Evolutionary conservation across 495 filamentous ascomycete genomes (phyloP).

Genomic region (Pseudoneurospora amorphoporcata): DNA sequence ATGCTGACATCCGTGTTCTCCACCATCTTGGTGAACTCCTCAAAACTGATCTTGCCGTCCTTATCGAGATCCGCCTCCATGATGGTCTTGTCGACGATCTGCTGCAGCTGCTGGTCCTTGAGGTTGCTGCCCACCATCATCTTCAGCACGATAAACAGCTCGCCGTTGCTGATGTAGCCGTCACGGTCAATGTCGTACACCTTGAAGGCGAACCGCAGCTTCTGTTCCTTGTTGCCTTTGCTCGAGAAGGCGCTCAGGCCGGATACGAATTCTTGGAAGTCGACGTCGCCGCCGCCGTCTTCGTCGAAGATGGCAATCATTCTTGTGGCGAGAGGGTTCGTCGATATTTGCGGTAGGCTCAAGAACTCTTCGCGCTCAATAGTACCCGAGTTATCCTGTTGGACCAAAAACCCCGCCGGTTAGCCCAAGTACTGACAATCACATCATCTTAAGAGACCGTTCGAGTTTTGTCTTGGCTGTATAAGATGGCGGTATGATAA

Average conservation of each 20-base stretch:
- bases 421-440: neutral
- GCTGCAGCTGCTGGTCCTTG: conserved; percentile 97
- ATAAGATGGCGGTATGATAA: neutral
- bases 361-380: conserved; percentile 99
- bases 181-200: conserved; percentile 99
- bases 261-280: conserved; percentile 98
- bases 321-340: conserved; percentile 93
- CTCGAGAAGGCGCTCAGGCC: conserved; percentile 90
- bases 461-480: neutral
- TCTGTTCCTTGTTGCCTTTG: conserved; percentile 99
- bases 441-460: neutral
- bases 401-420: neutral
- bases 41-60: conserved; percentile 98
- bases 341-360: conserved; percentile 91
- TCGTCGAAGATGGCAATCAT: conserved; percentile 99
- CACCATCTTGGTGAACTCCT: conserved; percentile 98
- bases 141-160: conserved; percentile 98
- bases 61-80: conserved; percentile 97
- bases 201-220: conserved; percentile 95
- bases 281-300: conserved; percentile 93
- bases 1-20: conserved; percentile 94
- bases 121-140: conserved; percentile 99
- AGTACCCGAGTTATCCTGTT: conserved; percentile 89
- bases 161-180: conserved; percentile 97
- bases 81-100: conserved; percentile 98